phyloP scores from a whole-genome alignment of 768 basidiomycete genomes.

The Hericium alpestre region DNA sequence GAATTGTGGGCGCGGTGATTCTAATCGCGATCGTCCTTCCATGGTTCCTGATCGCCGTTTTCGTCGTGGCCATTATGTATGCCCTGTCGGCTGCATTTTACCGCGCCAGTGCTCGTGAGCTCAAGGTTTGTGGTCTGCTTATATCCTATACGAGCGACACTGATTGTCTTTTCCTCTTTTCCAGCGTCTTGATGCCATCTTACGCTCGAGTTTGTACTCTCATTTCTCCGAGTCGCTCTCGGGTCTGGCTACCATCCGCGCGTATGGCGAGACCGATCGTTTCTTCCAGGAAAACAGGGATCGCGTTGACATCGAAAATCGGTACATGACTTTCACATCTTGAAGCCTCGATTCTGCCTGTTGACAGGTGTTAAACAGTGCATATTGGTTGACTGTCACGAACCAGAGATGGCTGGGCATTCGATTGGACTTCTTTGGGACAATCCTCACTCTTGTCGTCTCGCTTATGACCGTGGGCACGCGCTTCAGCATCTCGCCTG shows the following conservation, averaged over 20 bases:
- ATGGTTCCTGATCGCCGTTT: conserved; percentile 76
- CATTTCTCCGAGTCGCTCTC: conserved; percentile 89
- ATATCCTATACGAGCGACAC: background rate
- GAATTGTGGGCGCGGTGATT: conserved; percentile 67
- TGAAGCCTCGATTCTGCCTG: background rate
- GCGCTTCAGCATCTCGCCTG: conserved; percentile 64
- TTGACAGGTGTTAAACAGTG: conserved; percentile 27
- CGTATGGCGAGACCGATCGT: conserved; percentile 69
- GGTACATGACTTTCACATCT: conserved; percentile 25
- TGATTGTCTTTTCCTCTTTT: background rate
- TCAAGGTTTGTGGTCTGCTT: conserved; percentile 40
- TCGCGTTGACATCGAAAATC: conserved; percentile 77
- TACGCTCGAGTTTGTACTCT: conserved; percentile 79
- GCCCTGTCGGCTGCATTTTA: conserved; percentile 72
- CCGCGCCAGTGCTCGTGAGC: conserved; percentile 73
- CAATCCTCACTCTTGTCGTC: conserved; percentile 62
- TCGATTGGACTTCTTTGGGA: conserved; percentile 79
- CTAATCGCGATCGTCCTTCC: conserved; percentile 69
- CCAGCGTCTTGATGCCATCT: conserved; percentile 65
- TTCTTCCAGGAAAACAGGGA: conserved; percentile 68
- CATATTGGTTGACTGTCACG: conserved; percentile 78
- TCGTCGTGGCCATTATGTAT: conserved; percentile 50
- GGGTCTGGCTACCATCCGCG: conserved; percentile 79
- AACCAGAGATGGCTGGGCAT: conserved; percentile 91
- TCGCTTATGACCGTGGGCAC: conserved; percentile 69